Conservation (phyloP, 495 filamentous ascomycete species). For the Mytilinidion resinicola region DNA sequence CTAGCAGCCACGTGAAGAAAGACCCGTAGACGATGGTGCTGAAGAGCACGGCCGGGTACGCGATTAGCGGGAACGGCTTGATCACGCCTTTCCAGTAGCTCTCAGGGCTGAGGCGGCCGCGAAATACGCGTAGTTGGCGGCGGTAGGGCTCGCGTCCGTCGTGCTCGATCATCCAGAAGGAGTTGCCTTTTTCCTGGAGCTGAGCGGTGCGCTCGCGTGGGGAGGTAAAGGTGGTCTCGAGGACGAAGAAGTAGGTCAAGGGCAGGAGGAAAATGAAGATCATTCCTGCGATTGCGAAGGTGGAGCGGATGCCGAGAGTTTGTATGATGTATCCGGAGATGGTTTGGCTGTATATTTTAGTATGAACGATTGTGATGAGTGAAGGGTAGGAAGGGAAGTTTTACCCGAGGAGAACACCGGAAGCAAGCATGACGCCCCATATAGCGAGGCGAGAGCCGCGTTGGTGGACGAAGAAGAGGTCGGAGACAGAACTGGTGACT, state of each 20-base stretch:
- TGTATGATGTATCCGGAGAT: slow-evolving; percentile 40
- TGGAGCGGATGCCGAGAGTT: slow-evolving; percentile 30
- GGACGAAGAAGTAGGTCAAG: slow-evolving; percentile 33
- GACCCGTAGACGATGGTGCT: slow-evolving; percentile 79
- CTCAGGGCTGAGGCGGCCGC: slow-evolving; percentile 70
- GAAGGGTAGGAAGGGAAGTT: background rate
- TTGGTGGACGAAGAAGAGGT: slow-evolving; percentile 95
- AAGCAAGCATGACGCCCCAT: slow-evolving; percentile 83
- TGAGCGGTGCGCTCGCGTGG: slow-evolving; percentile 19
- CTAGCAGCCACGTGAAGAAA: slow-evolving; percentile 92
- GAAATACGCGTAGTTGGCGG: slow-evolving; percentile 47
- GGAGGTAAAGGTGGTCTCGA: slow-evolving; percentile 34
- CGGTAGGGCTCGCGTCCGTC: slow-evolving; percentile 24
- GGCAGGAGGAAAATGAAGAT: slow-evolving; percentile 32
- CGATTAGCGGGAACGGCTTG: slow-evolving; percentile 78
- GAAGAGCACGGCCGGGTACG: slow-evolving; percentile 89
- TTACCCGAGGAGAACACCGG: slow-evolving; percentile 50
- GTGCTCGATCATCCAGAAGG: slow-evolving; percentile 7
- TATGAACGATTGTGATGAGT: background rate
- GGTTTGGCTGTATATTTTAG: slow-evolving; percentile 24
- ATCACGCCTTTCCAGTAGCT: slow-evolving; percentile 68
- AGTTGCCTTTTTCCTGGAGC: slow-evolving; percentile 15
- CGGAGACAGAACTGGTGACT: slow-evolving; percentile 87
- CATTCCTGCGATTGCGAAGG: slow-evolving; percentile 32
- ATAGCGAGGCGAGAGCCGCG: slow-evolving; percentile 87